phyloP scores from a whole-genome alignment of 2,329 filamentous ascomycete species.

The Cladosporium sp. region DNA sequence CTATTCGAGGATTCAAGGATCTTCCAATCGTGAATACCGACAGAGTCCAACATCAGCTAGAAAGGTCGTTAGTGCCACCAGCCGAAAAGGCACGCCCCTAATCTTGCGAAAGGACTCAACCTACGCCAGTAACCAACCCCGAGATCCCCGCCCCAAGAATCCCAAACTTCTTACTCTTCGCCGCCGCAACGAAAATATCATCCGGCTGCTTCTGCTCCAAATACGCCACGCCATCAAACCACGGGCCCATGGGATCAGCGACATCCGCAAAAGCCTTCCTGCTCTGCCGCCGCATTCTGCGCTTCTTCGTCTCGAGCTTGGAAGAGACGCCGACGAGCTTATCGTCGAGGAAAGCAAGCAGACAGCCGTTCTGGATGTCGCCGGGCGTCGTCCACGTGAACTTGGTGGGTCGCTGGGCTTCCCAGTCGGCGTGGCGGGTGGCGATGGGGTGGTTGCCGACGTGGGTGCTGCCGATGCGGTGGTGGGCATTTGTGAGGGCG shows the following conservation, averaged over 20 bases:
- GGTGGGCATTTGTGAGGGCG: not conserved
- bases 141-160: slow-evolving; percentile 66
- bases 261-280: slow-evolving; percentile 42
- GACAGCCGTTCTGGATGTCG: slow-evolving; percentile 42
- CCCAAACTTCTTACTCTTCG: slow-evolving; percentile 52
- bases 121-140: slow-evolving; percentile 58
- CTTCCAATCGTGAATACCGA: slow-evolving; percentile 59
- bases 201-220: slow-evolving; percentile 58
- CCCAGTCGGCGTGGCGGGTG: slow-evolving; percentile 29
- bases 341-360: slow-evolving; percentile 46
- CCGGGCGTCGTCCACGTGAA: slow-evolving; percentile 51
- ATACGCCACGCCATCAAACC: slow-evolving; percentile 66
- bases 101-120: not conserved
- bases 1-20: slow-evolving; percentile 62
- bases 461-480: slow-evolving; percentile 40
- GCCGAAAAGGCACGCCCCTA: not conserved
- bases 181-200: slow-evolving; percentile 52
- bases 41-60: slow-evolving; percentile 44
- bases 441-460: slow-evolving; percentile 35
- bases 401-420: slow-evolving; percentile 42
- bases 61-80: not conserved
- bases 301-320: slow-evolving; percentile 39
- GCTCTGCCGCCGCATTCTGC: slow-evolving; percentile 37
- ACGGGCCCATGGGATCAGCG: slow-evolving; percentile 58
- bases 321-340: slow-evolving; percentile 44